phyloP scores from a whole-genome alignment of 768 basidiomycete species.

The Boletus vermiculosoides region DNA sequence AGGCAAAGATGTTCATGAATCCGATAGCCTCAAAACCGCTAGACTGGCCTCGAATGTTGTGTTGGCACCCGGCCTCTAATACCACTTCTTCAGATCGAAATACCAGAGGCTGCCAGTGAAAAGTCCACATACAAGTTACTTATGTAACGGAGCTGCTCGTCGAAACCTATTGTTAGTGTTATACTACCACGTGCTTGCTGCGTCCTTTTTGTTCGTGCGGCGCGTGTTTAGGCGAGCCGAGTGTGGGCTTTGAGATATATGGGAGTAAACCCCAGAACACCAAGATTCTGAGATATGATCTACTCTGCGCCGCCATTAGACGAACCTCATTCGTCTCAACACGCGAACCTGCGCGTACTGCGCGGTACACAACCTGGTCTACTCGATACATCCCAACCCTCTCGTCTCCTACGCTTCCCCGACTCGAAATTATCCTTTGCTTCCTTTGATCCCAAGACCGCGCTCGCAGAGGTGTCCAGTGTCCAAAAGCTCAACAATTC shows the following conservation, averaged over 20 bases:
- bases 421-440: constrained; percentile 69
- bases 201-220: constrained; percentile 7
- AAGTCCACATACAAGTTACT: no score
- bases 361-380: constrained; percentile 58
- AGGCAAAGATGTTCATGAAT: background rate
- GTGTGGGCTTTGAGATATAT: background rate
- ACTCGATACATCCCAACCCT: constrained; percentile 60
- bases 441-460: constrained; percentile 68
- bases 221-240: background rate
- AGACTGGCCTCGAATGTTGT: background rate
- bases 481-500: constrained; percentile 42
- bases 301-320: constrained; percentile 3
- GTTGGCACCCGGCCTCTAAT: no score
- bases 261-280: background rate
- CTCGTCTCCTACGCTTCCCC: constrained; percentile 58
- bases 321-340: constrained; percentile 8
- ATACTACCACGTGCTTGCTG: background rate
- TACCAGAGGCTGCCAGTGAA: no score
- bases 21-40: background rate
- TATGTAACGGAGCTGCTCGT: background rate
- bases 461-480: constrained; percentile 43
- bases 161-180: no score
- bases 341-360: constrained; percentile 14
- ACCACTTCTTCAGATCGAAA: background rate
- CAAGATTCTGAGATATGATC: constrained; percentile 9